Conservation (phyloP, 2,329 filamentous ascomycete genomes). For the Botrytis paeoniae region DNA sequence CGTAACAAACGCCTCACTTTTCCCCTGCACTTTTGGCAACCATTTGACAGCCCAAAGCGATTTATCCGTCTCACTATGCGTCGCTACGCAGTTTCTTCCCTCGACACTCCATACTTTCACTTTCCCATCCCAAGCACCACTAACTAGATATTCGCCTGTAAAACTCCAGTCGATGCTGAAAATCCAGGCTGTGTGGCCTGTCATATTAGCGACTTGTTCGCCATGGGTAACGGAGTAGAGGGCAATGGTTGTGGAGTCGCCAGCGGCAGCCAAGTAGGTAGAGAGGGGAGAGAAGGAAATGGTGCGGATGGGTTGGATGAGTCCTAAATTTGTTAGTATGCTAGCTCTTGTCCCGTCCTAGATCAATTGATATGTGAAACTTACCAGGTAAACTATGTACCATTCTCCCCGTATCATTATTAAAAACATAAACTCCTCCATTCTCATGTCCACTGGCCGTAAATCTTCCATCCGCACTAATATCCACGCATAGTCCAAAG, state of each 20-base stretch:
- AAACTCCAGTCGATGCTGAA: constrained; percentile 89
- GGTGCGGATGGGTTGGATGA: constrained; percentile 81
- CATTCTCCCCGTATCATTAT: constrained; percentile 82
- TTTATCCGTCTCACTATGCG: constrained; percentile 86
- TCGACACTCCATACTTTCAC: constrained; percentile 96
- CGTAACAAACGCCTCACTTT: constrained; percentile 70
- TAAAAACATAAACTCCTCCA: constrained; percentile 90
- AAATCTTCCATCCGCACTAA: constrained; percentile 75
- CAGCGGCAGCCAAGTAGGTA: constrained; percentile 81
- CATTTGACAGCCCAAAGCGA: constrained; percentile 81
- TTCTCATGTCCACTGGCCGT: constrained; percentile 93
- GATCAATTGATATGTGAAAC: constrained; percentile 26
- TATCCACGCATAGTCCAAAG: constrained; percentile 84
- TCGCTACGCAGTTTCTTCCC: constrained; percentile 79
- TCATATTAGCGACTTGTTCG: constrained; percentile 84
- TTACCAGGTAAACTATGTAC: constrained; percentile 79
- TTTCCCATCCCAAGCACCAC: constrained; percentile 87
- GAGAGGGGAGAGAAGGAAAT: constrained; percentile 85
- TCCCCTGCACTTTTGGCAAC: constrained; percentile 64
- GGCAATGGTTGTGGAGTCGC: constrained; percentile 83
- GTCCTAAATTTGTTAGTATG: constrained; percentile 50
- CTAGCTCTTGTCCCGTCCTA: not conserved
- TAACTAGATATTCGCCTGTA: constrained; percentile 87
- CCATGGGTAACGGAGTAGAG: constrained; percentile 91
- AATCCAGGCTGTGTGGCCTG: constrained; percentile 81